phyloP scores from a whole-genome alignment of 805 yeast species.

The Candida nonsorbophila region DNA sequence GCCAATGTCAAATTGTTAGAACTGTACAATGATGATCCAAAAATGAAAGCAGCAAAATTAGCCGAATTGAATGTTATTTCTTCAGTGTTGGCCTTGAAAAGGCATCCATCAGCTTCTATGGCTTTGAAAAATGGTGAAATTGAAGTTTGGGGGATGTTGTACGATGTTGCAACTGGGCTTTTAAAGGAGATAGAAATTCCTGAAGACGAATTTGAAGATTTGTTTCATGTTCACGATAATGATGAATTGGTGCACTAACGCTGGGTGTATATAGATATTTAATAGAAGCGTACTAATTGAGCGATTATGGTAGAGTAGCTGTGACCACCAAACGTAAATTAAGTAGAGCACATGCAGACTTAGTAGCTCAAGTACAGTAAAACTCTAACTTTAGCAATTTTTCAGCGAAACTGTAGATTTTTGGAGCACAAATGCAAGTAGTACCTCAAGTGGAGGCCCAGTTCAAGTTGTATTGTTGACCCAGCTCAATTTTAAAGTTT shows the following conservation, averaged over 20 bases:
- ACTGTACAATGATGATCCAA: conserved; percentile 41
- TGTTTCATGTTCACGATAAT: conserved; percentile 35
- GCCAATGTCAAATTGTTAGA: conserved; percentile 48
- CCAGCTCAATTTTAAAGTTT: conserved; percentile 61
- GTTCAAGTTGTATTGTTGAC: conserved; percentile 57
- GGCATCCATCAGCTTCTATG: conserved; percentile 61
- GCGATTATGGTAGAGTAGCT: too few species aligned
- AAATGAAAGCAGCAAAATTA: conserved; percentile 53
- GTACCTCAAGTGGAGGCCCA: conserved; percentile 39
- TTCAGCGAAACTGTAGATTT: too few species aligned
- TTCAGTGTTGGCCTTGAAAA: conserved; percentile 63
- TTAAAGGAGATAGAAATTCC: conserved; percentile 39
- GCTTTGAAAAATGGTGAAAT: conserved; percentile 60
- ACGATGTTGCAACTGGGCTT: conserved; percentile 75
- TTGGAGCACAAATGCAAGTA: conserved; percentile 5
- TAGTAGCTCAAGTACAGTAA: too few species aligned
- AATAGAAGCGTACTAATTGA: too few species aligned
- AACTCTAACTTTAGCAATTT: too few species aligned
- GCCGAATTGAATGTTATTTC: conserved; percentile 72
- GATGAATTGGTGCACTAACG: conserved; percentile 9
- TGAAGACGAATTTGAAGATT: conserved; percentile 38
- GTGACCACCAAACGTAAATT: too few species aligned
- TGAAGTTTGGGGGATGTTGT: conserved; percentile 78
- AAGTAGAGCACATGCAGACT: too few species aligned
- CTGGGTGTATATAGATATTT: too few species aligned